These are phyloP conservation scores for Cystofilobasidium macerans DNA, from an alignment of 768 basidiomycete genomes.

Conservation along the genomic window DNA sequence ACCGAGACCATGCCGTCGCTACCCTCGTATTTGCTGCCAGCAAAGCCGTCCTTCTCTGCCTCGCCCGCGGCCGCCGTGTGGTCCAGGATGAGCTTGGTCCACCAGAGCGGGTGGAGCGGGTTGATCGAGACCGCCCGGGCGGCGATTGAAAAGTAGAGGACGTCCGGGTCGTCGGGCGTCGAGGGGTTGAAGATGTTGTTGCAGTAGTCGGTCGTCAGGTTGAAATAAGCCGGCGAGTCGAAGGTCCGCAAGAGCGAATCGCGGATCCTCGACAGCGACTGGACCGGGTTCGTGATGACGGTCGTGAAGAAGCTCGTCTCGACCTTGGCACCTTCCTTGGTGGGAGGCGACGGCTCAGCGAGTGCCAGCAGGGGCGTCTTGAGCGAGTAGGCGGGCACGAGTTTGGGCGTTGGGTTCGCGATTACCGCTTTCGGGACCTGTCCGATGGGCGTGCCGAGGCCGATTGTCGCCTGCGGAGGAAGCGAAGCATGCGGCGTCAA, in stretches of 20 bases:
- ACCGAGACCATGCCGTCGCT: slow-evolving; percentile 88
- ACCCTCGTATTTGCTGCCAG: slow-evolving; percentile 43
- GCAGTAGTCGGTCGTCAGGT: slow-evolving; percentile 75
- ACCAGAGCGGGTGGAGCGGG: slow-evolving; percentile 74
- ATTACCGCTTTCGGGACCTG: slow-evolving; percentile 31
- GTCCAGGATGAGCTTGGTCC: slow-evolving; percentile 88
- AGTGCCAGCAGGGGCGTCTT: slow-evolving; percentile 40
- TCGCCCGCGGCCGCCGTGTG: slow-evolving; percentile 59
- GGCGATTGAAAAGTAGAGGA: slow-evolving; percentile 86
- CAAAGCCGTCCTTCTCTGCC: slow-evolving; percentile 36
- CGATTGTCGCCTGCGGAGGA: slow-evolving; percentile 65
- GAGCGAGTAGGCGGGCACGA: slow-evolving; percentile 40
- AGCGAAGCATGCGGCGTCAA: too few relatives aligned
- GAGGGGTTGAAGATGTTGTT: slow-evolving; percentile 38
- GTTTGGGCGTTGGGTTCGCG: slow-evolving; percentile 26
- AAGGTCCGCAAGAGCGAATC: slow-evolving; percentile 72
- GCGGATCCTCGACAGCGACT: slow-evolving; percentile 50
- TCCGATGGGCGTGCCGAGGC: slow-evolving; percentile 51
- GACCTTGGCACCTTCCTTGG: neutral
- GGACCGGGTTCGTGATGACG: slow-evolving; percentile 15
- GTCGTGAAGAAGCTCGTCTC: slow-evolving; percentile 8
- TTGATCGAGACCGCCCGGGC: slow-evolving; percentile 51
- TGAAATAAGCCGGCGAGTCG: slow-evolving; percentile 93
- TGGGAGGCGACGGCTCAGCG: neutral
- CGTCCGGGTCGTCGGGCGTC: slow-evolving; percentile 59